Evolutionary conservation across 306 rosid species (phyloP).

Genomic region (Erythrophleum fordii): DNA sequence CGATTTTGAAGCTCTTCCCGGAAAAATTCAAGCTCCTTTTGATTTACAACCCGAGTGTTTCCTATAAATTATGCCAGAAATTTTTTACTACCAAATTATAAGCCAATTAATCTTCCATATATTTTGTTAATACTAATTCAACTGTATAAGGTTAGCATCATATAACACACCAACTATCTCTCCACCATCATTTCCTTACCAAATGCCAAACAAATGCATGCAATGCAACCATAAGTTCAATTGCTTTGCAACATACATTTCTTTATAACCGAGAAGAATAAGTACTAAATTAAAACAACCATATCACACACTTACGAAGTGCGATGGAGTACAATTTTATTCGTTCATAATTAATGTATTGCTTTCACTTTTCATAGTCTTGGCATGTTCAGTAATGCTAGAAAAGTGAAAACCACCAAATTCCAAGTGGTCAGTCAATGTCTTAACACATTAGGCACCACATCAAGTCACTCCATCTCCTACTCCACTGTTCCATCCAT

Average conservation of each 20-base stretch:
- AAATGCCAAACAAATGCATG: not conserved
- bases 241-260: too few species aligned
- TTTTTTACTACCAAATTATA: not conserved
- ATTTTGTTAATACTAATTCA: not conserved
- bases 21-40: constrained; percentile 81
- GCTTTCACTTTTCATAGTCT: not conserved
- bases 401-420: too few species aligned
- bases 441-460: too few species aligned
- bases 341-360: not conserved
- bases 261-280: too few species aligned
- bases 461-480: not conserved
- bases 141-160: not conserved
- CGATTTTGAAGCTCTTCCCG: constrained; percentile 74
- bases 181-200: too few species aligned
- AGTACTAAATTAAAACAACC: too few species aligned
- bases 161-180: not conserved
- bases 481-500: not conserved
- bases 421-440: too few species aligned
- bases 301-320: too few species aligned
- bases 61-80: constrained; percentile 45
- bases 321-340: not conserved
- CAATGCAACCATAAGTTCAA: not conserved
- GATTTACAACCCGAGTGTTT: constrained; percentile 78
- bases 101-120: not conserved
- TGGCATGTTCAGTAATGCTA: not conserved